A percentile compares a stretch with the other conserved stretches of the same genome.
Evolutionary conservation across 257 asterid genomes (phyloP).

Genomic region (Vinca minor): DNA sequence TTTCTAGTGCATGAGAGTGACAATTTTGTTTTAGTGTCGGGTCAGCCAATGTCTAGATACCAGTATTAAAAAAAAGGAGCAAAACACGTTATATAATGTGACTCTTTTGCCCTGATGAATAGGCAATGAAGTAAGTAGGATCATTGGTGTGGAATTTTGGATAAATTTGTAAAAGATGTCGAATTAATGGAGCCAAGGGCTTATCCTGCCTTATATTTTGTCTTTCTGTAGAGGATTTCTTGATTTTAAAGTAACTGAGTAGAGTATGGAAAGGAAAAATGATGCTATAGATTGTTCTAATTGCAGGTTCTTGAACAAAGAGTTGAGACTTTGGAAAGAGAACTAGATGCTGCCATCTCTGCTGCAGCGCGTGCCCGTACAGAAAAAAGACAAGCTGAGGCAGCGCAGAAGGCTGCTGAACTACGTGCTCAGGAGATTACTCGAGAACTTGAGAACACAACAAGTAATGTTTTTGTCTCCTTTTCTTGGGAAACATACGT

Average conservation of each 20-base stretch:
- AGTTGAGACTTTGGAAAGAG: constrained; percentile 80
- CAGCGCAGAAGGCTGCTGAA: constrained; percentile 84
- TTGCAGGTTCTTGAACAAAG: constrained; percentile 91
- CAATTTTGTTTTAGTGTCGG: too few relatives aligned
- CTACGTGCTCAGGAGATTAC: constrained; percentile 67
- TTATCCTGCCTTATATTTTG: neutral
- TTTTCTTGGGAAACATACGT: neutral
- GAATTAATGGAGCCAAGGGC: neutral
- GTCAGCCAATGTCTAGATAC: too few relatives aligned
- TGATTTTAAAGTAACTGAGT: neutral
- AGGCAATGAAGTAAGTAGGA: neutral
- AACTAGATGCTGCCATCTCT: constrained; percentile 86
- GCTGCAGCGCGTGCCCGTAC: constrained; percentile 95
- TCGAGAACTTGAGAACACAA: constrained; percentile 83
- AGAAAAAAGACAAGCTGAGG: constrained; percentile 91
- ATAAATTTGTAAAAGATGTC: neutral
- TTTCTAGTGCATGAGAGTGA: too few relatives aligned
- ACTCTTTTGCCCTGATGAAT: neutral
- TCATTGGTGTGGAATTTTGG: neutral
- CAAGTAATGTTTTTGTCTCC: constrained; percentile 43
- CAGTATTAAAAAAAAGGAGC: too few relatives aligned
- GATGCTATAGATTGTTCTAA: constrained; percentile 7
- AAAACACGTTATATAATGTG: too few relatives aligned
- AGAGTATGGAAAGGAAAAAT: neutral
- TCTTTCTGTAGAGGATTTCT: neutral